These are phyloP conservation scores for Penicillium polonicum DNA, from an alignment of 2,329 filamentous ascomycete species.

Conservation along the genomic window DNA sequence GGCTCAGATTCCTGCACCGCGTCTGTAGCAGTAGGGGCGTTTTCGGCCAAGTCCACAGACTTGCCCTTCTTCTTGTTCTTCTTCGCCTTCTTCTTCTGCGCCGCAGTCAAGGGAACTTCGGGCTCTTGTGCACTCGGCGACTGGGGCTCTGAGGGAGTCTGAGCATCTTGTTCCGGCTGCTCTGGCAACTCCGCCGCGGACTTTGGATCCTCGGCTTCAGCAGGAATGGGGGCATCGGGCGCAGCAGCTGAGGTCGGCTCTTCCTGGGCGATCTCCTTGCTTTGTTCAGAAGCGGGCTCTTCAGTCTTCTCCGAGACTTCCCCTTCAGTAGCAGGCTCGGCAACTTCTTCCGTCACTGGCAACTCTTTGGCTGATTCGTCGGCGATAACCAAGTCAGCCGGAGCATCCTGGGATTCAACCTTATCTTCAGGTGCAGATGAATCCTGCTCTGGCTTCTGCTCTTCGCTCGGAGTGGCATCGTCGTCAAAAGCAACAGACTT, in stretches of 20 bases:
- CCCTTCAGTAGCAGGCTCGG: background rate
- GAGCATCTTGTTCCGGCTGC: background rate
- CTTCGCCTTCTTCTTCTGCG: slow-evolving; percentile 23
- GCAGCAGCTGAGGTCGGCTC: background rate
- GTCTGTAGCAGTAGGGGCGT: slow-evolving; percentile 6
- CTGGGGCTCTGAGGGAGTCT: slow-evolving; percentile 1
- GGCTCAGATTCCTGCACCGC: slow-evolving; percentile 8
- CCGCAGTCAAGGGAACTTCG: slow-evolving; percentile 15
- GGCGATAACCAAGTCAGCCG: background rate
- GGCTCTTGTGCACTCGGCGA: slow-evolving; percentile 1
- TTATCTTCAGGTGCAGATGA: background rate
- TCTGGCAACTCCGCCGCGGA: background rate
- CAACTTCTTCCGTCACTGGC: background rate
- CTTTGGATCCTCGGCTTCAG: background rate
- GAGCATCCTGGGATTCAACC: background rate
- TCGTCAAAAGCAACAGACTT: slow-evolving; percentile 22
- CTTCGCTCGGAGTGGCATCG: background rate
- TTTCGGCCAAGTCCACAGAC: slow-evolving; percentile 19
- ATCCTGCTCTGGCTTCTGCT: slow-evolving; percentile 11
- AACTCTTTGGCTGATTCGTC: slow-evolving; percentile 7
- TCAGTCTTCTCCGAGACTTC: background rate
- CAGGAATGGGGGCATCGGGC: background rate
- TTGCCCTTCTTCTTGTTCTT: slow-evolving; percentile 27
- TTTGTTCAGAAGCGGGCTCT: background rate
- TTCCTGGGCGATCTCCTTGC: background rate